phyloP scores from a whole-genome alignment of 768 basidiomycete species.

The Mycena alexandri region DNA sequence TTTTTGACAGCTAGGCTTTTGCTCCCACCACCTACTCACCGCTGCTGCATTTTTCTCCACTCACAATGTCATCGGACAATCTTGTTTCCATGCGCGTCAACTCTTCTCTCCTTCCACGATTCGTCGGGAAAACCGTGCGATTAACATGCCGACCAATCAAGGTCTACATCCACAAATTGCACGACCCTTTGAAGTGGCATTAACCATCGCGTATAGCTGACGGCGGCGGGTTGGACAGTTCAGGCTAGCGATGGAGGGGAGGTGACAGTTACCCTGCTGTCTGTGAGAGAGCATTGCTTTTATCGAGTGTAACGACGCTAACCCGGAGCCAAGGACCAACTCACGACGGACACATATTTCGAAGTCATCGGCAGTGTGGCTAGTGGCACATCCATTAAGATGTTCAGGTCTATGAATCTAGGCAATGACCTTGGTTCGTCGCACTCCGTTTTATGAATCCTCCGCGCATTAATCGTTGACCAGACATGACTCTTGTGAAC shows the following conservation, averaged over 20 bases:
- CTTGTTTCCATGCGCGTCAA: conserved; percentile 16
- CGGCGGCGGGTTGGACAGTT: conserved; percentile 14
- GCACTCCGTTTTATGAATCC: not conserved
- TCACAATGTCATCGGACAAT: conserved; percentile 2
- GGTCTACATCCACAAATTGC: not conserved
- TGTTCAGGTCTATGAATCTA: conserved; percentile 4
- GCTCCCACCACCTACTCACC: not conserved
- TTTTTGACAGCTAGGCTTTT: not conserved
- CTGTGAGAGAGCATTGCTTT: conserved; percentile 4
- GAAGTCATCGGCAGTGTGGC: conserved; percentile 25
- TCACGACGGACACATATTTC: conserved; percentile 14
- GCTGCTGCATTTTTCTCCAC: not conserved
- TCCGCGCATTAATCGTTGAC: not conserved
- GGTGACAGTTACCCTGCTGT: conserved; percentile 13
- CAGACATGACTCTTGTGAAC: conserved; percentile 31
- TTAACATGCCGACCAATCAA: conserved; percentile 24
- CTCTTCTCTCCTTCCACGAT: conserved; percentile 23
- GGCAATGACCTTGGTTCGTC: conserved; percentile 23
- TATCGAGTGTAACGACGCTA: not conserved
- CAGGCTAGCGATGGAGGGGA: conserved; percentile 31
- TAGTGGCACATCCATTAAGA: conserved; percentile 21
- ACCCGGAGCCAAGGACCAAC: not conserved
- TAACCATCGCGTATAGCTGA: conserved; percentile 4
- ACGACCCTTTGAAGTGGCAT: not conserved
- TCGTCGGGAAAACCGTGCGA: conserved; percentile 12